Evolutionary conservation across 2,329 filamentous ascomycete genomes (phyloP), one percentile per base, ranked within the genome.

Genomic region (Fusarium robinianum): DNA sequence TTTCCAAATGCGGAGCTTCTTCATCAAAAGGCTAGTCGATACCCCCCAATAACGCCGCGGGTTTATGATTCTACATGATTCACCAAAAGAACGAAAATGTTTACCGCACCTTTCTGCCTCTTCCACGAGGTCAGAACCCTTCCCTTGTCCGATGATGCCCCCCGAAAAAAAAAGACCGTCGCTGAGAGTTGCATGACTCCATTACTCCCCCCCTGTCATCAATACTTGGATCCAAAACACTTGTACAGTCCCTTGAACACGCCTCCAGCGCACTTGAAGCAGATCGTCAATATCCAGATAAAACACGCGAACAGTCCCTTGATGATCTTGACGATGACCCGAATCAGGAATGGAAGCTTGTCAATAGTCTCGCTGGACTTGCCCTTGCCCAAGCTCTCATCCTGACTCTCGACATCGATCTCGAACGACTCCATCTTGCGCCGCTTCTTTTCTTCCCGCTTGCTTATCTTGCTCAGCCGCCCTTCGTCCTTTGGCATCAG

Each of bases 391-490:
- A 66, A 46, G 51, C 70, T 76, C 51, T 73, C 77, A 39, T 72
- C 69, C 64, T 85, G 82, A 60, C 81, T 85, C 66, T 84, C 82
- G 5, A 85, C 63, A 53, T 85, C 82, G 24, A 84, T 67, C 63
- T 71, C 82, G 44, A 84, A 78, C 55, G 78, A 74, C 53, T 83
- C 78, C 60, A 79, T 72, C 52, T 71, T 73, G 23, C 63, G 63
- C 41, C 65, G 50, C 49, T 58, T 60, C 46, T 62, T 61, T 22
- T 64, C 55, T 19, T 68, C 55, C 3, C 57, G 54, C 32, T 62
- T 60, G 32, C 65, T 63, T 38, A 64, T 60, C 25, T 58, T 63
- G 39, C 63, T 66, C 14, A 65, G 35, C 9, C 66, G 55, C 27
- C 50, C 52, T 49, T 64, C 53, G 38, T 63, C 41, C 46, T 51